Percentiles rank a stretch among this genome's conserved stretches.
phyloP scores from a whole-genome alignment of 2,329 filamentous ascomycete genomes.

The Penicillium italicum region DNA sequence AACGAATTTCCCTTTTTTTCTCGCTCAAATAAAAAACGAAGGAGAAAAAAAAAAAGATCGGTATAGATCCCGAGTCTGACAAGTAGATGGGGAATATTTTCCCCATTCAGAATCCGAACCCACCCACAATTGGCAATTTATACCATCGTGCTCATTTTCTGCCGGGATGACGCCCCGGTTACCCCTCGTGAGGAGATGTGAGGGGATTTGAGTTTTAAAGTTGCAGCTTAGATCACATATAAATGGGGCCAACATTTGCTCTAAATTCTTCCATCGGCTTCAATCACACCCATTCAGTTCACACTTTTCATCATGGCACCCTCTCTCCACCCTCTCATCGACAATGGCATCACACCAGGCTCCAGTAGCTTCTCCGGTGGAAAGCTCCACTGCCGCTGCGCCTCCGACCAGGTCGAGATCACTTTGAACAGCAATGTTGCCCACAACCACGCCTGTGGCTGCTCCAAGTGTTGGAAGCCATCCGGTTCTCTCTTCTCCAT shows the following conservation, averaged over 20 bases:
- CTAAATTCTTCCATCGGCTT: no score
- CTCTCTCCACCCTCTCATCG: slow-evolving; percentile 60
- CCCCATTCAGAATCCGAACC: not conserved
- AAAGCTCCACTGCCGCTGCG: slow-evolving; percentile 60
- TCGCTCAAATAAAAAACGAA: no score
- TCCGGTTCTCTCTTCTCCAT: slow-evolving; percentile 60
- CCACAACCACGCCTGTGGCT: slow-evolving; percentile 69
- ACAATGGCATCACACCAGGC: slow-evolving; percentile 60
- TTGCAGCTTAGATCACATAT: not conserved
- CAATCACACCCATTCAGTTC: not conserved
- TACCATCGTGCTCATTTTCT: not conserved
- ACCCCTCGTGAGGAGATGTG: slow-evolving; percentile 1
- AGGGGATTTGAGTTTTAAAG: not conserved
- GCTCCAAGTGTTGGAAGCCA: slow-evolving; percentile 71
- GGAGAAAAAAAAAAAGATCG: not conserved
- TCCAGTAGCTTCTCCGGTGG: slow-evolving; percentile 55
- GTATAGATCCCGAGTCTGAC: not conserved
- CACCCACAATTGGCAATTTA: not conserved
- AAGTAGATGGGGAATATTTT: not conserved
- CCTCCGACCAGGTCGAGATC: slow-evolving; percentile 54
- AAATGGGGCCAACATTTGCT: not conserved
- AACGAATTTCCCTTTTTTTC: not conserved
- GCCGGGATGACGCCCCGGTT: not conserved
- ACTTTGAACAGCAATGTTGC: slow-evolving; percentile 56
- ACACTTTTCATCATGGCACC: slow-evolving; percentile 23